A percentile compares a stretch with the other conserved stretches of the same genome.
phyloP scores from a whole-genome alignment of 768 basidiomycete species.

The Boletus reticulatus region DNA sequence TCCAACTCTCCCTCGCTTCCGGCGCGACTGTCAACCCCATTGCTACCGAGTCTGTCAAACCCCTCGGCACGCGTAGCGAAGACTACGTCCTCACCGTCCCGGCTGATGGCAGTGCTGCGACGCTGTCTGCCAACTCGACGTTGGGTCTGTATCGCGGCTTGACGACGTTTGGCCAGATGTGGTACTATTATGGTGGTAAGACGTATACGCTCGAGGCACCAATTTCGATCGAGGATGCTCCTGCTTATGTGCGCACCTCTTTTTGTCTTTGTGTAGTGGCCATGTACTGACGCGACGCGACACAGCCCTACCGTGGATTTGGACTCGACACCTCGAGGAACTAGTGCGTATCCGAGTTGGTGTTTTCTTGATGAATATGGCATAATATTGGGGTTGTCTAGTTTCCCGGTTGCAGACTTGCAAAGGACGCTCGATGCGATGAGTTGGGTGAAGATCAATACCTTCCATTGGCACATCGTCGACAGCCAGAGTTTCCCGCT shows the following conservation, averaged over 20 bases:
- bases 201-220: constrained; percentile 43
- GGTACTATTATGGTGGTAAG: constrained; percentile 37
- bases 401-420: constrained; percentile 39
- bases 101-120: constrained; percentile 33
- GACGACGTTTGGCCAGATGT: constrained; percentile 55
- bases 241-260: constrained; percentile 39
- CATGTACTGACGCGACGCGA: background rate
- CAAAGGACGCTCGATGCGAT: constrained; percentile 50
- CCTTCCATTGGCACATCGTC: constrained; percentile 82
- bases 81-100: constrained; percentile 43
- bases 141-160: constrained; percentile 54
- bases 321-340: constrained; percentile 47
- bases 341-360: constrained; percentile 29
- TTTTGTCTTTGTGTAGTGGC: background rate
- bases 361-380: background rate
- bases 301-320: constrained; percentile 39
- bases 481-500: constrained; percentile 85
- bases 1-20: constrained; percentile 27
- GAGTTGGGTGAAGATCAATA: constrained; percentile 58
- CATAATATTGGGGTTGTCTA: constrained; percentile 4
- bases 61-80: constrained; percentile 41
- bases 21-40: constrained; percentile 29
- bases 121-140: constrained; percentile 42
- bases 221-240: constrained; percentile 41
- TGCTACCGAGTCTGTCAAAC: constrained; percentile 33